phyloP scores from a whole-genome alignment of 2,329 filamentous ascomycete species.

The Penicillium sp. region DNA sequence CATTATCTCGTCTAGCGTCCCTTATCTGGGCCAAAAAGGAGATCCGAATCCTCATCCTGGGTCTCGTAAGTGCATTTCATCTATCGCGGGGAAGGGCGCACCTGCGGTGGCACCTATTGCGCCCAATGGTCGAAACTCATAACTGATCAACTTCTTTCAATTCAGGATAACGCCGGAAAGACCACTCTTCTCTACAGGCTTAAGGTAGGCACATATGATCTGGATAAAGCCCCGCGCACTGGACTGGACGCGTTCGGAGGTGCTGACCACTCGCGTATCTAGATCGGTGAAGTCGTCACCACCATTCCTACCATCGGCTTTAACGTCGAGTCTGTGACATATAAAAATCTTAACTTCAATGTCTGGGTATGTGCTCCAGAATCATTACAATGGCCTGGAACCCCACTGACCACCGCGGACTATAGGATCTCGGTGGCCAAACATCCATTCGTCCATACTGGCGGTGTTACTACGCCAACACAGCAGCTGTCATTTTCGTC shows the following conservation, averaged over 20 bases:
- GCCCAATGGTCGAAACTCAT: conserved; percentile 1
- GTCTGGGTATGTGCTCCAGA: conserved; percentile 72
- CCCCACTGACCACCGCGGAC: conserved; percentile 4
- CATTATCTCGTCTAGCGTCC: conserved; percentile 63
- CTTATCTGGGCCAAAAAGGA: conserved; percentile 94
- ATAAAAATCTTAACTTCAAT: conserved; percentile 98
- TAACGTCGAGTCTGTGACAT: conserved; percentile 98
- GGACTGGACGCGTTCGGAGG: not conserved
- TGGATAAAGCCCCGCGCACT: too few relatives aligned
- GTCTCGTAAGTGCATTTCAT: conserved; percentile 66
- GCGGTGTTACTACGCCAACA: conserved; percentile 99
- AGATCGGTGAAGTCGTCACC: conserved; percentile 98
- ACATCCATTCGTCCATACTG: conserved; percentile 99
- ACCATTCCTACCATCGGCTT: conserved; percentile 99
- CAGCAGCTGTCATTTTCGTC: conserved; percentile 96
- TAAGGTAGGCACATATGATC: conserved; percentile 62
- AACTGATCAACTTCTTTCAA: conserved; percentile 10
- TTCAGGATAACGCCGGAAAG: conserved; percentile 95
- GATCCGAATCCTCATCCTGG: conserved; percentile 91
- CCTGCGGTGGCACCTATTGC: not conserved
- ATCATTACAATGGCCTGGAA: not conserved
- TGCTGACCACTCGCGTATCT: conserved; percentile 17
- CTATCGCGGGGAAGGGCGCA: conserved; percentile 16
- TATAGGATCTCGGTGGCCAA: conserved; percentile 87
- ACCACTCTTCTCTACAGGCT: conserved; percentile 94